Base-by-base conservation (phyloP, 1,139 yeast species). In the Groenewaldozyma sp. region DNA sequence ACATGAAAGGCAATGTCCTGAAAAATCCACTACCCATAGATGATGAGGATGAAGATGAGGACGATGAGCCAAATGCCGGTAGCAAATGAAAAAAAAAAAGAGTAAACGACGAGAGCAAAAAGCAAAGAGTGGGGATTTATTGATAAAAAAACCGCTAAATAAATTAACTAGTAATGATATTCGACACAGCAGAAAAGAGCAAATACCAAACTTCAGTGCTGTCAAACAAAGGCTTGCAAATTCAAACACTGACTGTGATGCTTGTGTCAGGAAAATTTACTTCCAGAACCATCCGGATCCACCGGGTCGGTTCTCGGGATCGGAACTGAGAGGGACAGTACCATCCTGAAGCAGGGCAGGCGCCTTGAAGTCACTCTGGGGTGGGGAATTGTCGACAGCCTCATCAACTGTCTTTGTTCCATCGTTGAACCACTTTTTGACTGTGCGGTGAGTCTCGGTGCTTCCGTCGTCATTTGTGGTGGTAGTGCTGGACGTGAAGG, bases 341-440 rank as follows among this genome's bases (percentile, higher is more conserved):
- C 28, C 17, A 11, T n/a, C 13, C 14, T 31, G 7, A 3, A 28
- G 14, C 17, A 26, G 20, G 11, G 26, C 11, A 11, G 10, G 7
- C 7, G 11, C 26, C 11, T 7, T 7, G 11, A 22, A 22, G 26
- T 22, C 26, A 11, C 10, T 7, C 11, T 11, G 7, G 26, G 26
- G 26, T 7, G 26, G 26, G 10, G 26, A 22, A 22, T 11, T 18
- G 11, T 43, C 43, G 13, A 45, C 42, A 18, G 52, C 51, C 43
- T 64, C 62, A 24, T 74, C 49, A 24, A 56, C 45, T 20, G 54
- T 47, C 34, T 58, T 71, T 3, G 82, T 71, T 5, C 94, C 94
- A 55, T 86, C 94, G 31, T 63, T 68, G 54, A 65, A 84, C 50
- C 68, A 70, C 47, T 78, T 75, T 47, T 69, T 69, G 19, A 63